Evolutionary conservation across 192 early-diverging fungal genomes (phyloP), one percentile per base, ranked within the genome.

Genomic region (Umbelopsis ramanniana): DNA sequence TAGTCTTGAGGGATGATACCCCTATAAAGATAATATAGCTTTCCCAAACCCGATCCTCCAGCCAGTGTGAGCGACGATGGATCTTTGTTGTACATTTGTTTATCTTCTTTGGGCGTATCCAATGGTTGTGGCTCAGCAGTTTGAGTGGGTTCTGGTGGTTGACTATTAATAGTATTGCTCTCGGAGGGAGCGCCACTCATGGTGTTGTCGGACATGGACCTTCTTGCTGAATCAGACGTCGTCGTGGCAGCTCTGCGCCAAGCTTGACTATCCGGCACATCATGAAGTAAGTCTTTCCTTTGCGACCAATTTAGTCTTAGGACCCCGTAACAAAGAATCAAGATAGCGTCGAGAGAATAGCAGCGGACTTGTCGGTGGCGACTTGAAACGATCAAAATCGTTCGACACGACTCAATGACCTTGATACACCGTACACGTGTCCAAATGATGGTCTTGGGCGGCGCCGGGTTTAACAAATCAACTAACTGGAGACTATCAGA

Each of bases 331-430:
- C 60, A 52, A 0, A 75, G 53, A 15, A 67, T 19, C 4, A 76
- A 23, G 4, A 80, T 38, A 12, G 71, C 70, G 46, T 71, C 57
- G 0, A 75, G 60, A 8, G 70, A 76, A 67, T 80, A 80, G 22
- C 78, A 80, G 3, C 78, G 71, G 12, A 80, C 71, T 70, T 80
- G 60, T 8, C 71, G 57, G 26, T 69, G 40, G 7, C 78, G 55
- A 4, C 67, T 68, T 35, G 71, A 52, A 6, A 80, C 26, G 12
- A 76, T 69, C 46, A 80, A 24, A 2, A 80, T 23, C 7, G 68
- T 29, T 9, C 71, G 67, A 33, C 74, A 76, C 19, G 63, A 55
- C 15, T 67, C 52, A 43, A 80, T 52, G 14, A 72, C 35, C 8
- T 21, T 40, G 26, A 80, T 55, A 8, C 75, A 35, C 26, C 74